These are phyloP conservation scores for Pleurotus cornucopiae DNA, from an alignment of 768 basidiomycete genomes.

Conservation along the genomic window DNA sequence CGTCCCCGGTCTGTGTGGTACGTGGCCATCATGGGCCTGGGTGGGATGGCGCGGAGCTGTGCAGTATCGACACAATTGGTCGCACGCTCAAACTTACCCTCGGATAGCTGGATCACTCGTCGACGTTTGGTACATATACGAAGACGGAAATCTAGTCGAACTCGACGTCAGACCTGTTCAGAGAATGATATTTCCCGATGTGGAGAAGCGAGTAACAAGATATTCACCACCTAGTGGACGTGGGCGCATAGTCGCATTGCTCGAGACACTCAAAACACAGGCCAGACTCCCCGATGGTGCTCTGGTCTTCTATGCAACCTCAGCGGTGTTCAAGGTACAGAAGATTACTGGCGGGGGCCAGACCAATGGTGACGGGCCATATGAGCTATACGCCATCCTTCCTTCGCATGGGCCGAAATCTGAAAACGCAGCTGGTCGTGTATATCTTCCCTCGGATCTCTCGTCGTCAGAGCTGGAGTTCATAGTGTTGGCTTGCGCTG, in stretches of 20 bases:
- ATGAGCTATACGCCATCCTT: neutral
- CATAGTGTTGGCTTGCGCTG: neutral
- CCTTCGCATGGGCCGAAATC: neutral
- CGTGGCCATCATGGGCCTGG: slow-evolving; percentile 3
- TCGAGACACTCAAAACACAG: too few relatives aligned
- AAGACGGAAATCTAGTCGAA: neutral
- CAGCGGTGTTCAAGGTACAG: neutral
- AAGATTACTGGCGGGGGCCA: neutral
- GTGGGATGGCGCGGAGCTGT: slow-evolving; percentile 1
- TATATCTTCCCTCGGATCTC: neutral
- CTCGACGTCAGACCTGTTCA: neutral
- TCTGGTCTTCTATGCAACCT: neutral
- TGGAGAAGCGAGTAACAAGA: neutral
- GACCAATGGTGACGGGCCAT: neutral
- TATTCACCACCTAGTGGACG: neutral
- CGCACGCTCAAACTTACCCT: neutral
- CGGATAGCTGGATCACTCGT: neutral
- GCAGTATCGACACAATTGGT: neutral
- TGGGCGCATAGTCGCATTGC: too few relatives aligned
- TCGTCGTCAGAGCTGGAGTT: neutral
- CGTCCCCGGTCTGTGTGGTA: neutral
- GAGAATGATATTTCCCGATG: neutral
- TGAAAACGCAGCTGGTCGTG: neutral
- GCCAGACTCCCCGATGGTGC: neutral
- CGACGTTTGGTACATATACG: neutral